Base-by-base conservation (phyloP, 2,329 filamentous ascomycete genomes). In the Hypomyces rosellus region DNA sequence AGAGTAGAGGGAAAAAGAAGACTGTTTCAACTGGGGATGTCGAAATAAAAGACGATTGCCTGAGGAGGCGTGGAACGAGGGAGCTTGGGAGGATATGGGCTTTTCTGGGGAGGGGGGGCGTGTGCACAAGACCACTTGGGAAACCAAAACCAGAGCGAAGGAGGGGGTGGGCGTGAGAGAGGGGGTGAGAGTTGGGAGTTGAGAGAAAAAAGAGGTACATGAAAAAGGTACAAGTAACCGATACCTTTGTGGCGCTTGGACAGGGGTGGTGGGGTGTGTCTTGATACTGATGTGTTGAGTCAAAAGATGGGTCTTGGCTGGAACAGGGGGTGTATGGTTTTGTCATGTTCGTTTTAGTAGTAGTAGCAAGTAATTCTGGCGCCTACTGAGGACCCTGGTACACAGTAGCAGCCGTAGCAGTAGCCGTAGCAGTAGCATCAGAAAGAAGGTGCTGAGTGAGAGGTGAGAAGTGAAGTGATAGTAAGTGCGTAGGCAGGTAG, bases 31-130 rank as follows among this genome's bases (percentile, higher is more conserved):
- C 51, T 51, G 62, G 60, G 57, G 63, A 64, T 61, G 61, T 64
- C 64, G 59, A 65, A 65, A 65, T 64, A 66, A 62, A 52, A 60
- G 51, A 57, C 38, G 59, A 64, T 52, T 56, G 55, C 36, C 41
- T 43, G 38, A 48, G 44, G 40, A 36, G 54, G 48, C 53, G 52
- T 54, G 54, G 56, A 57, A 54, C 57, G 53, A 44, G 52, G 38
- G 54, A 53, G 49, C 48, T 48, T 43, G 44, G 54, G 55, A 46
- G 50, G 48, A 54, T 50, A 33, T 39, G 41, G 39, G 14, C 48
- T 22, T 47, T 18, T 46, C 9, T 36, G 46, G 14, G 43, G 41
- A 34, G 38, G 36, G 39, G 39, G 50, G 50, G 50, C 22, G 48
- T 46, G 50, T 45, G 45, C 38, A 5, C 20, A 49, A 18, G 41